Evolutionary conservation across 1,284 basidiomycete species (phyloP), one percentile per base, ranked within the genome.

Genomic region (Neolentinus lepideus): DNA sequence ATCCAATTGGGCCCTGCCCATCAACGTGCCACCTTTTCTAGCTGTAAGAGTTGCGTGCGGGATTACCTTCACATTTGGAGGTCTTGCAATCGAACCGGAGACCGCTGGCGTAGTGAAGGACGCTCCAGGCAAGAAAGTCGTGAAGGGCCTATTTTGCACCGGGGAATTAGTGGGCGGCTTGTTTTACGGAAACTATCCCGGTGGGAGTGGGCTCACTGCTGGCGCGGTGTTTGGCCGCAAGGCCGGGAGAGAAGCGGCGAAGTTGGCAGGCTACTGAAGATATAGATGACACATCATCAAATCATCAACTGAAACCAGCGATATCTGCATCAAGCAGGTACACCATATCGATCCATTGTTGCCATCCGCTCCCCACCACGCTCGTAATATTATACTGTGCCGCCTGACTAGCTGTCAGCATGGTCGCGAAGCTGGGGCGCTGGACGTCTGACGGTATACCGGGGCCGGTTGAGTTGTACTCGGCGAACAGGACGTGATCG

Each of bases 21-120:
- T 87, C 36, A 74, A 79, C 46, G 60, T 73, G 50, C 64, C 71
- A 9, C 83, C 82, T 0, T 83, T 83, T 62, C 70, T 85, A 62
- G 84, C 84, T 1, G 79, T 86, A 27, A 84, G 83, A 62, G 80
- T 87, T 2, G 70, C 80, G 0, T 86, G 84, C 66, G 84, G 84
- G 1, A 78, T 86, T 56, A 86, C 85, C 1, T 88, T 86, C 69
- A 88, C 83, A 2, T 88, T 85, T 67, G 84, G 84, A 1, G 84
- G 84, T 1, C 66, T 87, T 2, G 77, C 75, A 1, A 79, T 87
- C 57, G 76, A 85, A 60, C 75, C 81, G 0, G 63, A 70, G 11
- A 82, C 79, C 0, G 75, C 79, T 4, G 73, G 66, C 1, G 83
- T 87, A 2, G 51, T 84, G 1, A 75, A 74, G 1, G 71, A 73